Evolutionary conservation across 2,329 filamentous ascomycete genomes (phyloP).

Genomic region (Calycina herbarum): DNA sequence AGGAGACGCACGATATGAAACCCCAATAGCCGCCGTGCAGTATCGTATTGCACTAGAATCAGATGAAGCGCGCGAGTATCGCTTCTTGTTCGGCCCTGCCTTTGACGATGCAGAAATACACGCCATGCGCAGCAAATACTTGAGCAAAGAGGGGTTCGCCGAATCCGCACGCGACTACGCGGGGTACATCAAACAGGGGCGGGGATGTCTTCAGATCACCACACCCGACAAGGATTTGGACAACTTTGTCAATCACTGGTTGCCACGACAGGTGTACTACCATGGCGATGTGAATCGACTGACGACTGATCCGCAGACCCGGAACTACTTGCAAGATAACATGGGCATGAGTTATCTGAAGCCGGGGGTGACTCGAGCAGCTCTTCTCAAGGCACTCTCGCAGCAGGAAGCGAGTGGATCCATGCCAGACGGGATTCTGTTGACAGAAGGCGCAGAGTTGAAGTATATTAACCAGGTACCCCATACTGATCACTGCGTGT

Average conservation of each 20-base stretch:
- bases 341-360: conserved; percentile 61
- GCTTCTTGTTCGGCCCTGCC: conserved; percentile 57
- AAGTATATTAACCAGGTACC: conserved; percentile 64
- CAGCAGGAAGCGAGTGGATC: conserved; percentile 56
- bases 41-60: conserved; percentile 46
- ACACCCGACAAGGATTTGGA: conserved; percentile 56
- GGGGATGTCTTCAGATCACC: conserved; percentile 52
- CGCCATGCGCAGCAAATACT: conserved; percentile 47
- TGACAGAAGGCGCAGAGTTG: conserved; percentile 54
- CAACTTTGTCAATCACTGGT: conserved; percentile 60
- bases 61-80: conserved; percentile 47
- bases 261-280: conserved; percentile 58
- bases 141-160: conserved; percentile 50
- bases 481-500: conserved; percentile 60
- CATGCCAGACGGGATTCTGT: conserved; percentile 58
- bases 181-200: conserved; percentile 50
- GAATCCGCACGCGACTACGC: conserved; percentile 49
- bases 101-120: conserved; percentile 52
- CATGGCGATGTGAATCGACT: conserved; percentile 60
- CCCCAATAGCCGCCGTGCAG: conserved; percentile 53
- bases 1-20: conserved; percentile 56
- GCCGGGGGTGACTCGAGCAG: conserved; percentile 48
- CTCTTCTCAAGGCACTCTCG: conserved; percentile 50
- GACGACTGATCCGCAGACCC: conserved; percentile 58
- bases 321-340: conserved; percentile 60